phyloP scores from a whole-genome alignment of 208 protist species.

The Vickermania spadyakhi region DNA sequence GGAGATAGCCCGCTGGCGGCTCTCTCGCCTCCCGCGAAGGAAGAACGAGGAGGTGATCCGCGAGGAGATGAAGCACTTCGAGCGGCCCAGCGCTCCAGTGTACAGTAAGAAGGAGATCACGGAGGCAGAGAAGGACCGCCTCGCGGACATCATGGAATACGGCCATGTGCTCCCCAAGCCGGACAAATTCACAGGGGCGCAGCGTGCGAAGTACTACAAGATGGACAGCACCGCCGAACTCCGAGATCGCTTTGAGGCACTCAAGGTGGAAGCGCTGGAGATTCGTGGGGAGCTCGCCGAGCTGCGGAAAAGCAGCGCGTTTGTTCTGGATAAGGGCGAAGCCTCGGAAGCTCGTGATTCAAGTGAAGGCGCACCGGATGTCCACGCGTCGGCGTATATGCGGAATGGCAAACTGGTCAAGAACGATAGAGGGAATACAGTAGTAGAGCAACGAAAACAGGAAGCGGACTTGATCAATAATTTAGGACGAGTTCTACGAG shows the following conservation, averaged over 20 bases:
- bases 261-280: conserved; percentile 27
- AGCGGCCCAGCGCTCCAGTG: conserved; percentile 11
- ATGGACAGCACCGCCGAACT: conserved; percentile 43
- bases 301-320: conserved; percentile 9
- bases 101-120: conserved; percentile 48
- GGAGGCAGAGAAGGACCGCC: conserved; percentile 70
- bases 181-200: conserved; percentile 47
- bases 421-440: conserved; percentile 13
- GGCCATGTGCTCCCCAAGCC: conserved; percentile 53
- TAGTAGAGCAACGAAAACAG: conserved; percentile 31
- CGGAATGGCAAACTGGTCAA: conserved; percentile 7
- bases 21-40: conserved; percentile 57
- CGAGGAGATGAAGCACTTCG: conserved; percentile 20
- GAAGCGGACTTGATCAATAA: conserved; percentile 37
- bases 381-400: conserved; percentile 6
- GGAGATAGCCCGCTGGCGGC: conserved; percentile 48
- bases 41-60: conserved; percentile 44
- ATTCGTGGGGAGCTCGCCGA: conserved; percentile 44
- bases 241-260: conserved; percentile 47
- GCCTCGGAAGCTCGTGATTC: not conserved
- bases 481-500: conserved; percentile 32
- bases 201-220: conserved; percentile 34
- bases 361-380: not conserved
- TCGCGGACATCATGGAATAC: conserved; percentile 74
- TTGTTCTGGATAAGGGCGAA: conserved; percentile 3